These are phyloP conservation scores for Mycena floridula DNA, from an alignment of 768 basidiomycete species.

Conservation along the genomic window DNA sequence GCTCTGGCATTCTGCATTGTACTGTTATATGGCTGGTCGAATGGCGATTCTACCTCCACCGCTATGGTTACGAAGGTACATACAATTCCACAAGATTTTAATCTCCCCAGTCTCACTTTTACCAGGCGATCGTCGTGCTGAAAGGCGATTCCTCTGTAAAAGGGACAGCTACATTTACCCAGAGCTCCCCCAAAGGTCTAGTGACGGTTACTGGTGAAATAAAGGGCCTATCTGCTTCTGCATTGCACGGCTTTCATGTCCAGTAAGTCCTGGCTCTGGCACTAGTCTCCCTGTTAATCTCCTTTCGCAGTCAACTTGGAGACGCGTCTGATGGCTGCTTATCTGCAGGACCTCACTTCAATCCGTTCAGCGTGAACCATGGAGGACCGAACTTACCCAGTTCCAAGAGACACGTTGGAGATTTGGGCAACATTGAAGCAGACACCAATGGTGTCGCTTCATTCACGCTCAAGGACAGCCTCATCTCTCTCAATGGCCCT, in stretches of 20 bases:
- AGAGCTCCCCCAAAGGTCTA: constrained; percentile 38
- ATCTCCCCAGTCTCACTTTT: too few relatives aligned
- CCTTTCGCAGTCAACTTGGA: constrained; percentile 35
- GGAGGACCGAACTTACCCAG: constrained; percentile 60
- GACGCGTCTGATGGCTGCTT: constrained; percentile 61
- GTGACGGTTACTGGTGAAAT: constrained; percentile 62
- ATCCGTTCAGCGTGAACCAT: constrained; percentile 60
- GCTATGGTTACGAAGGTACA: too few relatives aligned
- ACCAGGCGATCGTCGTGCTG: constrained; percentile 42
- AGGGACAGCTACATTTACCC: constrained; percentile 65
- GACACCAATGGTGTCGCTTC: constrained; percentile 51
- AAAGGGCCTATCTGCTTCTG: constrained; percentile 48
- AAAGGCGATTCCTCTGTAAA: constrained; percentile 52
- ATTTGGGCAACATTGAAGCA: constrained; percentile 67
- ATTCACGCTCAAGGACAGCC: constrained; percentile 51
- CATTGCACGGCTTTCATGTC: constrained; percentile 71
- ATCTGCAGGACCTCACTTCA: constrained; percentile 74
- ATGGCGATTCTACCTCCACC: too few relatives aligned
- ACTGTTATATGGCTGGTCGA: too few relatives aligned
- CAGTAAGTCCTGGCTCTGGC: constrained; percentile 46
- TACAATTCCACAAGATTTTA: too few relatives aligned
- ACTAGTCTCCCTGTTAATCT: not conserved
- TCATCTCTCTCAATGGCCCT: constrained; percentile 64
- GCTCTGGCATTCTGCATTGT: too few relatives aligned
- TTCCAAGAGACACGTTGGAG: constrained; percentile 45